These are phyloP conservation scores for Trametes cingulata DNA, from an alignment of 768 basidiomycete species.

Conservation along the genomic window DNA sequence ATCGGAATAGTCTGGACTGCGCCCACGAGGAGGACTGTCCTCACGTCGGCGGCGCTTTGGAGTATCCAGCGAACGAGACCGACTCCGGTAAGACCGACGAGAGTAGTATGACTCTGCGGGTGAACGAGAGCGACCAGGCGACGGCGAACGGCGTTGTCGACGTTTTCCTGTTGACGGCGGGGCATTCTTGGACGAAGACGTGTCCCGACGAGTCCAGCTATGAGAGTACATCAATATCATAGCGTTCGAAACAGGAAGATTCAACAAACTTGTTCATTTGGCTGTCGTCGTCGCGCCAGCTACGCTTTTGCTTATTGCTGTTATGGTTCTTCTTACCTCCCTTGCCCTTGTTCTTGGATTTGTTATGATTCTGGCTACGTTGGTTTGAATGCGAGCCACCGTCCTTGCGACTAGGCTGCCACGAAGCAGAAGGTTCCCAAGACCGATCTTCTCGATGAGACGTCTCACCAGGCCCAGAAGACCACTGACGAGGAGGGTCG, in stretches of 20 bases:
- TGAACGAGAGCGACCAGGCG: slow-evolving; percentile 58
- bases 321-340: slow-evolving; percentile 37
- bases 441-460: slow-evolving; percentile 26
- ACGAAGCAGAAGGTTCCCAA: slow-evolving; percentile 29
- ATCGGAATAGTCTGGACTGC: slow-evolving; percentile 52
- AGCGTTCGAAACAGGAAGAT: slow-evolving; percentile 9
- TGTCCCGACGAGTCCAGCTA: slow-evolving; percentile 72
- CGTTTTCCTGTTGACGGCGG: slow-evolving; percentile 39
- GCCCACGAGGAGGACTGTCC: slow-evolving; percentile 45
- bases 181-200: slow-evolving; percentile 40
- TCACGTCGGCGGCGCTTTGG: slow-evolving; percentile 60
- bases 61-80: slow-evolving; percentile 60
- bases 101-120: slow-evolving; percentile 68
- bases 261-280: slow-evolving; percentile 72
- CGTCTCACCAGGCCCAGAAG: slow-evolving; percentile 10
- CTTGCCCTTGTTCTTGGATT: slow-evolving; percentile 37
- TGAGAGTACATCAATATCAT: not conserved
- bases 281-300: slow-evolving; percentile 59
- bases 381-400: slow-evolving; percentile 20
- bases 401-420: slow-evolving; percentile 40
- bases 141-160: slow-evolving; percentile 45
- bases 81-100: slow-evolving; percentile 61
- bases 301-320: slow-evolving; percentile 38
- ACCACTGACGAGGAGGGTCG: slow-evolving; percentile 27
- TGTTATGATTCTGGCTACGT: slow-evolving; percentile 30